Conservation (phyloP, 352 stramenopile species). For the Phytophthora niederhauseri region DNA sequence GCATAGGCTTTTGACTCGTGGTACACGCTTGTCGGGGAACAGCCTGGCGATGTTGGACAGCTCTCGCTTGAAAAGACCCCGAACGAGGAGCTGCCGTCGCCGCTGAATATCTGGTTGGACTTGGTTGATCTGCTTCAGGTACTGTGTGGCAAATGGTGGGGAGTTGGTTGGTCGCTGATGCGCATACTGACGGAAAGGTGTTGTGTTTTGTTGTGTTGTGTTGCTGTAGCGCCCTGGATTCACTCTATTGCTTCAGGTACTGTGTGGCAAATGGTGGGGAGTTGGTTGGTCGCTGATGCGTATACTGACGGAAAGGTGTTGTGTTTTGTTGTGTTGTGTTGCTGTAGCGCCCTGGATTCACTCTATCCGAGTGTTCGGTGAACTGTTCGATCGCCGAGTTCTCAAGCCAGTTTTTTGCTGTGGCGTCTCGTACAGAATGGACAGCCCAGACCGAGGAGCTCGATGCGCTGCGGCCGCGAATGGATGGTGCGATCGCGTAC, state of each 20-base stretch:
- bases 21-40: slow-evolving; percentile 66
- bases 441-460: slow-evolving; percentile 21
- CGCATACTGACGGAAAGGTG: slow-evolving; percentile 4
- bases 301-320: slow-evolving; percentile 6
- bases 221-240: too few relatives aligned
- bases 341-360: slow-evolving; percentile 55
- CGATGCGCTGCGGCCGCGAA: slow-evolving; percentile 26
- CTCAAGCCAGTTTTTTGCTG: slow-evolving; percentile 55
- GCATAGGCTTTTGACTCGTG: slow-evolving; percentile 75
- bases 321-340: too few relatives aligned
- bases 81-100: slow-evolving; percentile 69
- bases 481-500: slow-evolving; percentile 64
- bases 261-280: not conserved
- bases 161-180: not conserved
- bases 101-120: slow-evolving; percentile 74
- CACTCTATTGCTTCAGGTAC: slow-evolving; percentile 83
- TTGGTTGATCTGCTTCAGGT: slow-evolving; percentile 83
- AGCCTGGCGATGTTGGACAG: slow-evolving; percentile 31
- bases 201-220: too few relatives aligned
- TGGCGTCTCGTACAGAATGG: slow-evolving; percentile 41
- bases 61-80: slow-evolving; percentile 51
- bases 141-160: not conserved
- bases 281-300: not conserved
- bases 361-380: slow-evolving; percentile 51
- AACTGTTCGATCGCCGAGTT: slow-evolving; percentile 44